These are phyloP conservation scores for Fagus crenata DNA, from an alignment of 306 rosid species.

Conservation along the genomic window DNA sequence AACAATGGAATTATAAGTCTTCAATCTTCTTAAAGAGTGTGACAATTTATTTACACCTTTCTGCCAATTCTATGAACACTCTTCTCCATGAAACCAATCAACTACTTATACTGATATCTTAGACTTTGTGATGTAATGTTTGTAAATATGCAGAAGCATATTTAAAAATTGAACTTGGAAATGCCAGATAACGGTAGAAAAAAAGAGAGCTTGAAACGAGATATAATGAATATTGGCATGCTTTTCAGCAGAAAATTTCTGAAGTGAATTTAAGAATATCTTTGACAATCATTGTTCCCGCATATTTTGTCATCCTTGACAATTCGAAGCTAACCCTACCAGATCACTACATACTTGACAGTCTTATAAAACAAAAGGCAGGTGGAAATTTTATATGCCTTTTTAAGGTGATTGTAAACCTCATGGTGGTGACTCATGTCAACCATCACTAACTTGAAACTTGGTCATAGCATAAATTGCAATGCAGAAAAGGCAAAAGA, in stretches of 20 bases:
- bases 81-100: not conserved
- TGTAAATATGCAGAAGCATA: not conserved
- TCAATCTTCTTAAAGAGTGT: not conserved
- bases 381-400: conserved; percentile 1
- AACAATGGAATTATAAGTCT: not conserved
- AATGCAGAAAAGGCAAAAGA: not conserved
- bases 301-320: not conserved
- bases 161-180: not conserved
- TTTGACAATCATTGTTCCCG: not conserved
- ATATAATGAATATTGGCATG: not conserved
- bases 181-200: not conserved
- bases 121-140: not conserved
- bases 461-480: not conserved
- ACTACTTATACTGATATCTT: not conserved
- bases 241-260: not conserved
- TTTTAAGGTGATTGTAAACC: conserved; percentile 1
- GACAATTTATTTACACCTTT: not conserved
- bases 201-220: not conserved
- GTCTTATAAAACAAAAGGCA: not conserved
- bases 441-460: not conserved
- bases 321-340: not conserved
- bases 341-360: not conserved
- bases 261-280: not conserved
- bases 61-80: not conserved
- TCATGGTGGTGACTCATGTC: not conserved